Evolutionary conservation across 805 yeast species (phyloP), one percentile per base, ranked within the genome.

Genomic region (Yamadazyma phyllophila): DNA sequence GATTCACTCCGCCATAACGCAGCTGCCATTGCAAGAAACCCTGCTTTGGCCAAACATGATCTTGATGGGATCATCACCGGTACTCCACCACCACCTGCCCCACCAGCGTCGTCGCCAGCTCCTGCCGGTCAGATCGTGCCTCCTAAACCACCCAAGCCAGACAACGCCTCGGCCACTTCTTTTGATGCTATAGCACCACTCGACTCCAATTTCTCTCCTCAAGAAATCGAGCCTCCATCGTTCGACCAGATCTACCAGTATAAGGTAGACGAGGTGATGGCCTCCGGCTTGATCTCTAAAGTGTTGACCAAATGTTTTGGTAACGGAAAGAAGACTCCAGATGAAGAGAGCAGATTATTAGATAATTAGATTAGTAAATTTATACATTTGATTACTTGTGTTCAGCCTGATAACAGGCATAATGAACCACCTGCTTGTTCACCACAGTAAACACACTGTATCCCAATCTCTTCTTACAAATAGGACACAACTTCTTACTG

Each of bases 381-480:
- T 20, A 20, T 6, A 20, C 24, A 20, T 39, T 41, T 20, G 17
- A 11, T 32, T 31, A 31, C 14, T 32, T 34, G 39, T 11, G 26
- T 29, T 37, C 26, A 2, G n/a, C 26, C 31, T 44, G 46, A 26
- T 44, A 48, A 66, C 88, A 82, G 2, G 82, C 82, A 54, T 78
- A 83, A 57, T 83, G 88, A 3, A 80, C 74, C 4, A 78, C 70
- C 3, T 62, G 58, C 24, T 64, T 66, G 37, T 72, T 67, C 0
- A 77, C 77, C 17, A 76, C 74, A 37, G 80, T 69, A 27, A 82
- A 63, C 1, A 84, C 79, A 39, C 79, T 73, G 49, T 71, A 71
- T 2, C 83, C 83, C 29, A 85, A 64, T 10, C 67, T 60, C 53
- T 81, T 82, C 16, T 69, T 64, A 62, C 96, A 88, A 13, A 80